phyloP scores from a whole-genome alignment of 495 filamentous ascomycete species.

The Trichoderma orchidacearum region DNA sequence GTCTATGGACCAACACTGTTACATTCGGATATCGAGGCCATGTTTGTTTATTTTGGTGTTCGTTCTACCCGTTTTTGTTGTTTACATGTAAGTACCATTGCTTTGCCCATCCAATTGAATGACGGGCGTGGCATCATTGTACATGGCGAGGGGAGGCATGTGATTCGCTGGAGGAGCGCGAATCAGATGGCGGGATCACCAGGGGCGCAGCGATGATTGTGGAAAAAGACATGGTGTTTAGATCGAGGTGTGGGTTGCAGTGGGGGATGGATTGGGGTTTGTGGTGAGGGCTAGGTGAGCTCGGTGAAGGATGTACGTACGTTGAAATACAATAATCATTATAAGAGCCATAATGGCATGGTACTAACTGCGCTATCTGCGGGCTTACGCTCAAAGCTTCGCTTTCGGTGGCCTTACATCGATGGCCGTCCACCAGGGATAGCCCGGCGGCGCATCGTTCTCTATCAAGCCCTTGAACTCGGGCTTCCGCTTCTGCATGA shows the following conservation, averaged over 20 bases:
- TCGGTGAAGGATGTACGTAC: neutral
- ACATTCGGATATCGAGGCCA: no score
- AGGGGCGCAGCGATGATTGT: neutral
- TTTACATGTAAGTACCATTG: neutral
- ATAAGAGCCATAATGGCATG: no score
- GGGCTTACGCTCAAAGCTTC: conserved; percentile 8
- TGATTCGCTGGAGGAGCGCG: neutral
- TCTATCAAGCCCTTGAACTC: conserved; percentile 39
- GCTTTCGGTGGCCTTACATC: conserved; percentile 4
- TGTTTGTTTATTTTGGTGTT: neutral
- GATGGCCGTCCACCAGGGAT: conserved; percentile 31
- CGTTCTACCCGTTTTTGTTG: neutral
- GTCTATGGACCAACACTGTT: no score
- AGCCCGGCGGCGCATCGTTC: conserved; percentile 24
- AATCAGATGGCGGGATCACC: neutral
- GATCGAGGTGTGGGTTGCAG: neutral
- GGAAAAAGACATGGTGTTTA: no score
- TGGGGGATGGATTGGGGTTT: neutral
- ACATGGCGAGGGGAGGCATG: neutral
- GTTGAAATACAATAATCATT: no score
- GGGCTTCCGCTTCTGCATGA: conserved; percentile 33
- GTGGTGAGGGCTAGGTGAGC: neutral
- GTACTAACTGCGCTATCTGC: no score
- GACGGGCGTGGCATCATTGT: neutral
- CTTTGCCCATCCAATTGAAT: no score